Evolutionary conservation across 768 basidiomycete genomes (phyloP).

Genomic region (Gymnopilus junonius): DNA sequence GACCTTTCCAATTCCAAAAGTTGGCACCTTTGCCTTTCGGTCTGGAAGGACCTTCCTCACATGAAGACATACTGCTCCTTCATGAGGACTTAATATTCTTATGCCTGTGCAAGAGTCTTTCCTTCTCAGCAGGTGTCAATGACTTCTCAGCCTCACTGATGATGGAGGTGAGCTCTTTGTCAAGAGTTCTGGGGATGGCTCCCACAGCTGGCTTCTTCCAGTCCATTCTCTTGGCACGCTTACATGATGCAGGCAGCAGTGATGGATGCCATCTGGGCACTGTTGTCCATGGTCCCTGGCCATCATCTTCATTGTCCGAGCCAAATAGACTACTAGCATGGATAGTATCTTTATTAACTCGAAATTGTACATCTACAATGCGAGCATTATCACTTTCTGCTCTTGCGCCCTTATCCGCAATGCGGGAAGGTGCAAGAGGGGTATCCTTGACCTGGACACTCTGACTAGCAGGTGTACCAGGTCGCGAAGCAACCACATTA

Average conservation of each 20-base stretch:
- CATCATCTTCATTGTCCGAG: too few relatives aligned
- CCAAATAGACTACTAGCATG: too few relatives aligned
- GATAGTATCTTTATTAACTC: too few relatives aligned
- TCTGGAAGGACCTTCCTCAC: not conserved
- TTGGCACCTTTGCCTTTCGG: not conserved
- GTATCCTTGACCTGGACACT: not conserved
- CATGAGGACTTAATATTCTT: not conserved
- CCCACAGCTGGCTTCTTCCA: too few relatives aligned
- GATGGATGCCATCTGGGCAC: too few relatives aligned
- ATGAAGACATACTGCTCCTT: not conserved
- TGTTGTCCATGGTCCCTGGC: too few relatives aligned
- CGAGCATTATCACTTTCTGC: not conserved
- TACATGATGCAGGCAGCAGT: too few relatives aligned
- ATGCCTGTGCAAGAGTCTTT: not conserved
- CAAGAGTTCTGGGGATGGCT: not conserved
- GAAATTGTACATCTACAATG: too few relatives aligned
- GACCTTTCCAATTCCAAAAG: not conserved
- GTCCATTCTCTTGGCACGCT: too few relatives aligned
- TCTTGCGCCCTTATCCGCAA: not conserved
- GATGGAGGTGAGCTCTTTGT: not conserved
- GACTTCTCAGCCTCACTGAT: not conserved
- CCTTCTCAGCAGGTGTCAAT: not conserved
- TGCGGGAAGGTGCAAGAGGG: not conserved
- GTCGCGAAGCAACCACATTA: not conserved
- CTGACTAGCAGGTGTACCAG: not conserved